Base-by-base conservation (phyloP, 2,329 filamentous ascomycete species). In the Bipolaris zeicola region DNA sequence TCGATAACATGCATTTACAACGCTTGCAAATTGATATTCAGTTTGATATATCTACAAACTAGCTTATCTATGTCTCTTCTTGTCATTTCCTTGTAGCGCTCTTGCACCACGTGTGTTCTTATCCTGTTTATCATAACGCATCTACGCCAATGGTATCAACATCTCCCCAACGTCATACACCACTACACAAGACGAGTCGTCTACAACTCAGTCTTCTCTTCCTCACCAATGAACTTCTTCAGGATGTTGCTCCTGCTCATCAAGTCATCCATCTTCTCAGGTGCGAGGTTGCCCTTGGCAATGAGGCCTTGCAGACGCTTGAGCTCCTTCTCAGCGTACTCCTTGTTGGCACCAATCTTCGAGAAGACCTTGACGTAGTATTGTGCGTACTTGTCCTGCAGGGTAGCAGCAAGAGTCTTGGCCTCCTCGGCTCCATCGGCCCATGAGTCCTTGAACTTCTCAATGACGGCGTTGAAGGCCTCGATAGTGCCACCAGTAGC, bases 331-430 rank as follows among this genome's bases (percentile, higher is more conserved):
- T 86, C 81, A 46, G 87, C 91, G 73, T 91, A 97, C 50, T 82
- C 88, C 60, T 89, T 83, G 79, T 89, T 96, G 77, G 88, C 83
- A 74, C 81, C 83, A 62, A 95, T 81, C 87, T 97, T 98, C 75
- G 91, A 86, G 59, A 95, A 89, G 52, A 96, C 92, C 76, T 91
- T 91, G 76, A 95, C 83, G 78, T 99, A 98, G 85, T 99, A 99
- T 79, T 93, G 85, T 44, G 91, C 91, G 73, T 94, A 96, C 82
- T 91, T 91, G 77, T 89, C 87, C 79, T 89, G 85, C 50, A 95
- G 76, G 49, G 78, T 81, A 67, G 84, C 83, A 20, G 88, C 88
- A 59, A 87, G 85, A 80, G 89, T 89, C 81, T 89, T 88, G 50
- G 90, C 83, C 78, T 96, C 89, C 41, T 83, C 82, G 33, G 86